Conservation (phyloP, 83 land plant genomes). For the Diphasiastrum complanatum region DNA sequence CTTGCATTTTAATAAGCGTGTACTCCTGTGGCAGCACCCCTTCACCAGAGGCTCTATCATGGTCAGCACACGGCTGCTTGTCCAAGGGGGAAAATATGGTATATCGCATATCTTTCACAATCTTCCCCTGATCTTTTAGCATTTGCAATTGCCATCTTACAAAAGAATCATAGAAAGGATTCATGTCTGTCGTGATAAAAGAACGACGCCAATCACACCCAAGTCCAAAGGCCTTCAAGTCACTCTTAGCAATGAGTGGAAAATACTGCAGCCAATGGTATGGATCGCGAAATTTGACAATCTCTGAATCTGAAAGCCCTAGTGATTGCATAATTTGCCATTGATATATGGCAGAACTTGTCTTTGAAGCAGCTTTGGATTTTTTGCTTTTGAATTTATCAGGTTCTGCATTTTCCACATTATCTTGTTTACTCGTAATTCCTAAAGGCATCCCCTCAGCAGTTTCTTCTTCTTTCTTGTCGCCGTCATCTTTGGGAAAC, state of each 20-base stretch:
- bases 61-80: conserved; percentile 91
- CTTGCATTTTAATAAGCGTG: conserved; percentile 73
- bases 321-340: conserved; percentile 83
- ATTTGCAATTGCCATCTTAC: conserved; percentile 76
- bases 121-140: conserved; percentile 57
- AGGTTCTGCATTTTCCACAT: conserved; percentile 27
- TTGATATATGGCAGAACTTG: conserved; percentile 53
- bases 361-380: conserved; percentile 73
- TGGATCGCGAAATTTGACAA: conserved; percentile 55
- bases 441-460: conserved; percentile 5
- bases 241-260: conserved; percentile 64
- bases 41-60: conserved; percentile 84
- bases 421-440: neutral
- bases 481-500: conserved; percentile 42
- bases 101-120: conserved; percentile 71
- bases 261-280: conserved; percentile 60
- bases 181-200: conserved; percentile 49
- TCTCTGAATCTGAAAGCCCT: conserved; percentile 57
- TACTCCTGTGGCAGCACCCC: conserved; percentile 88
- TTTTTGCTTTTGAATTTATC: conserved; percentile 75
- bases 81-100: conserved; percentile 78
- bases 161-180: conserved; percentile 52
- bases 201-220: conserved; percentile 86
- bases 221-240: conserved; percentile 67
- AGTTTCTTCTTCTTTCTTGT: conserved; percentile 12